phyloP scores from a whole-genome alignment of 305 asterid species.

The Fraxinus platypoda region DNA sequence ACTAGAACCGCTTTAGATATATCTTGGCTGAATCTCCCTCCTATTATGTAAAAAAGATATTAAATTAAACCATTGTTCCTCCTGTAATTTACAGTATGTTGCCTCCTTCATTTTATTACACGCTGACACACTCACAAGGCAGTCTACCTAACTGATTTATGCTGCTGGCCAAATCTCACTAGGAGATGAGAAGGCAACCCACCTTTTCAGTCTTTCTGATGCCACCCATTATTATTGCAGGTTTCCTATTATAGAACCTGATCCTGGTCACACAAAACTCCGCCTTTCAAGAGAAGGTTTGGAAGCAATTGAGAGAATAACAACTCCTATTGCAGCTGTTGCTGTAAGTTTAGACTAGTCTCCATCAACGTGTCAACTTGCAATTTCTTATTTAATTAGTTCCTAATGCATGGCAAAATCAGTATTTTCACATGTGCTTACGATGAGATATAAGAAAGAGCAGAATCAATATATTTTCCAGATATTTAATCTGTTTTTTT shows the following conservation, averaged over 20 bases:
- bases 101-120: background rate
- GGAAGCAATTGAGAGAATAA: slow-evolving; percentile 86
- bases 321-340: slow-evolving; percentile 88
- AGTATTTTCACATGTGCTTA: background rate
- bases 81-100: background rate
- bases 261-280: slow-evolving; percentile 97
- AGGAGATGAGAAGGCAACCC: slow-evolving; percentile 2
- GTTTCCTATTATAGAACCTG: slow-evolving; percentile 95
- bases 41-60: background rate
- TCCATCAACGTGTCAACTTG: slow-evolving; percentile 4
- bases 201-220: slow-evolving; percentile 6
- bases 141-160: background rate
- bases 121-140: background rate
- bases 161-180: slow-evolving; percentile 4
- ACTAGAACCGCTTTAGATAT: slow-evolving; percentile 8
- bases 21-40: slow-evolving; percentile 1
- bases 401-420: background rate
- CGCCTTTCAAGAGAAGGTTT: slow-evolving; percentile 90
- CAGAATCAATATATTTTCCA: background rate
- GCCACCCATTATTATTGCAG: slow-evolving; percentile 33
- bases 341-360: slow-evolving; percentile 64
- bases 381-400: background rate
- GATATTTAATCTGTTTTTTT: background rate
- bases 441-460: slow-evolving; percentile 1
- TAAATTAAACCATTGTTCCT: background rate